phyloP scores from a whole-genome alignment of 169 alveolate species.

The Cryptosporidium ryanae region DNA sequence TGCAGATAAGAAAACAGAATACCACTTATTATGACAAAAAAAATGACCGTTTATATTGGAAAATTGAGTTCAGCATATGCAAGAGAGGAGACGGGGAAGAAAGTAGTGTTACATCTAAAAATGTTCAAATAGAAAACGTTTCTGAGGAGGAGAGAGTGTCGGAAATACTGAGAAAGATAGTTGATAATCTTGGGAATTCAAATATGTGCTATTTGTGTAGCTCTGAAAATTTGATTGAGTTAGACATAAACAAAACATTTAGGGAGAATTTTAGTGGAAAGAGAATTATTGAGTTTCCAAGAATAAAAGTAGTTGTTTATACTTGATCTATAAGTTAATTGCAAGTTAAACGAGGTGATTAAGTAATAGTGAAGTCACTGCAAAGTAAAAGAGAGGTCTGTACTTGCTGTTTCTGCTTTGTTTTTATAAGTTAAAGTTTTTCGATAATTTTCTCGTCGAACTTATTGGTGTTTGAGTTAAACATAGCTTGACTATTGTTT shows the following conservation, averaged over 20 bases:
- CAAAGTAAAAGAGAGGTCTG: too few species aligned
- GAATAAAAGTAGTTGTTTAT: conserved; percentile 21
- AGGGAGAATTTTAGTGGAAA: conserved; percentile 44
- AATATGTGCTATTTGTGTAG: too few species aligned
- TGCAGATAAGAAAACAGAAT: conserved; percentile 50
- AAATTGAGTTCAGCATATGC: conserved; percentile 21
- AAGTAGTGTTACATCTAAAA: not conserved
- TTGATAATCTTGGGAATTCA: not conserved
- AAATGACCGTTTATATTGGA: conserved; percentile 36
- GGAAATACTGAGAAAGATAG: not conserved
- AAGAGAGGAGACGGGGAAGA: not conserved
- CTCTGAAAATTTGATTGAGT: not conserved
- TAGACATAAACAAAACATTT: conserved; percentile 31
- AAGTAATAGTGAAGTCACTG: too few species aligned
- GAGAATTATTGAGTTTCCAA: conserved; percentile 43
- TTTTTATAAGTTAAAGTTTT: conserved; percentile 18
- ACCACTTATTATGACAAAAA: conserved; percentile 59
- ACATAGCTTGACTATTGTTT: not conserved
- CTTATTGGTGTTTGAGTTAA: conserved; percentile 33
- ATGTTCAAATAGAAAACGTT: conserved; percentile 2
- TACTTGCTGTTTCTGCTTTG: not conserved
- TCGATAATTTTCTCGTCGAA: conserved; percentile 56
- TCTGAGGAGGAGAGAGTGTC: conserved; percentile 22
- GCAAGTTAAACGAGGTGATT: not conserved
- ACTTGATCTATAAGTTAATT: not conserved